Evolutionary conservation across 768 basidiomycete species (phyloP), one percentile per base, ranked within the genome.

Genomic region (Mrakia frigida): DNA sequence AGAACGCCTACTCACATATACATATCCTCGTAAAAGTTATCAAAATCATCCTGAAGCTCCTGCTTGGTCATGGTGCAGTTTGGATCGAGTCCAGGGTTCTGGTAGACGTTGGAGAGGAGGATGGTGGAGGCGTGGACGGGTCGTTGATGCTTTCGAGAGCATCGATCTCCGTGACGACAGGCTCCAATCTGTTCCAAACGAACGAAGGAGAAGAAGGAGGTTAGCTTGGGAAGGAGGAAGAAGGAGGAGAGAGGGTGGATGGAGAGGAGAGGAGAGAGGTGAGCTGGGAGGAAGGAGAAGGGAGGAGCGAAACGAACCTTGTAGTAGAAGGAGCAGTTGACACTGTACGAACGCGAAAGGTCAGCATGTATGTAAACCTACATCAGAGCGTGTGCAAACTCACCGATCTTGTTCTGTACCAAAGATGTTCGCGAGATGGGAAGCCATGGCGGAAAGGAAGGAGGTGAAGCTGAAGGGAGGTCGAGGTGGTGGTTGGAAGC

Each of bases 321-420:
- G 86, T 96, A 94, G 85, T 97, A 98, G 86, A 99, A 98, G 1
- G 95, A 98, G 82, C 96, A 99, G 83, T 99, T 99, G 79, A 99
- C 96, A 80, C 95, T 77, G 67, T 11, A 37, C 25, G 31, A n/a
- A 39, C 50, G 4, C 21, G 69, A 23, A 14, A 21, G 14, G 28
- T 14, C 7, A 18, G n/a, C n/a, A n/a, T n/a, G n/a, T n/a, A n/a
- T n/a, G n/a, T n/a, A n/a, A n/a, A n/a, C n/a, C n/a, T n/a, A n/a
- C n/a, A n/a, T n/a, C n/a, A n/a, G n/a, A n/a, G n/a, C n/a, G n/a
- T n/a, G n/a, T n/a, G n/a, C n/a, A n/a, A n/a, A 74, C 72, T 13
- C 1, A 77, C 76, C 76, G 90, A 79, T 85, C 85, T 73, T 85
- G 85, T 78, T 85, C 85, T 78, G 92, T 94, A 79, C 93, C 93